phyloP scores from a whole-genome alignment of 768 basidiomycete species.

The Lactarius sanguifluus region DNA sequence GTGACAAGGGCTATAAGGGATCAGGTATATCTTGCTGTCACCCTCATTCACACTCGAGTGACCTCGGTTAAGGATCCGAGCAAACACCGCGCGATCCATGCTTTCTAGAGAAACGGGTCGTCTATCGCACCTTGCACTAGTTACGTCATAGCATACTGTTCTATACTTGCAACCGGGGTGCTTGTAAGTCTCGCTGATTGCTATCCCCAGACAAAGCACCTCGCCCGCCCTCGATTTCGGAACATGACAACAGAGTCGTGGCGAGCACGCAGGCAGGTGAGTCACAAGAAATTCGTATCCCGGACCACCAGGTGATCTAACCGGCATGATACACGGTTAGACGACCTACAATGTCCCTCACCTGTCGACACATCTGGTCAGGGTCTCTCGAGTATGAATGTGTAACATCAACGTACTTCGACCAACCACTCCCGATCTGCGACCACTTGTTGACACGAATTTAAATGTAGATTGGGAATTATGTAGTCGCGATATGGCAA shows the following conservation, averaged over 20 bases:
- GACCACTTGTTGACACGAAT: not conserved
- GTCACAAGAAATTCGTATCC: not conserved
- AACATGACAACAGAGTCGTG: not conserved
- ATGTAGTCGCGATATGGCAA: constrained; percentile 5
- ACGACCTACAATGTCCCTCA: not conserved
- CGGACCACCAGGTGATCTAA: not conserved
- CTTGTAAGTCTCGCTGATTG: not conserved
- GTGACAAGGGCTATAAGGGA: not conserved
- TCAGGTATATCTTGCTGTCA: not conserved
- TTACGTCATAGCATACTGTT: not conserved
- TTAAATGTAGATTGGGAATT: not conserved
- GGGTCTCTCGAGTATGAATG: not conserved
- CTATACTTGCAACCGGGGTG: not conserved
- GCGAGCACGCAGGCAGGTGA: not conserved
- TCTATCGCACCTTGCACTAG: not conserved
- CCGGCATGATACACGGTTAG: not conserved
- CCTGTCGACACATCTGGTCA: not conserved
- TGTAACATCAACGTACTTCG: not conserved
- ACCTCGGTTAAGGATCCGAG: not conserved
- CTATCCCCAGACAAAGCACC: not conserved
- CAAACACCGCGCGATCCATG: not conserved
- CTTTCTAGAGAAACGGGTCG: not conserved
- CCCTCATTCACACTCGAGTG: not conserved
- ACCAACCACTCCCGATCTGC: constrained; percentile 4
- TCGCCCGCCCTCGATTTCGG: not conserved